Base-by-base conservation (phyloP, 140 eudicot species). In the Artemisia princeps region DNA sequence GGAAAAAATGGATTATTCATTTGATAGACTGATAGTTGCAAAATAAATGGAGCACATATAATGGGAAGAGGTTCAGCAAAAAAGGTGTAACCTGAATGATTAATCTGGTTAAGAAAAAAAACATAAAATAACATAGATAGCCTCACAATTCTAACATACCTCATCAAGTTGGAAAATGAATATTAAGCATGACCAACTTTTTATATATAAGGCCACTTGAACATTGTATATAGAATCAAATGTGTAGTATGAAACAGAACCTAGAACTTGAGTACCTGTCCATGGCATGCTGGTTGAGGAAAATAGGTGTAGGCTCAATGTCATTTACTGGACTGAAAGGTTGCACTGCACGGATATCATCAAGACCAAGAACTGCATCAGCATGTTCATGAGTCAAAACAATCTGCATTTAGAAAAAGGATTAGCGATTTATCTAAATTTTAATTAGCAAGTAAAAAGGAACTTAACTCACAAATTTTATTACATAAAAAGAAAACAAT, bases 321-420 rank as follows among this genome's bases (percentile, higher is more conserved):
- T 83, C 95, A 66, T 88, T 84, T 64, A 81, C 75, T 56, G 89
- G 80, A 72, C 96, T 85, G 70, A 15, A 84, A 58, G 89, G 90
- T 68, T 88, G 95, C 77, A 92, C 95, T 55, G 74, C 67, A 63
- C 87, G 95, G 71, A 92, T 74, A 74, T 92, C 98, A 78, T 88
- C 95, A 69, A 92, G 82, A 80, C 96, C 98, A 56, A 85, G 95
- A 76, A 86, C 86, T 4, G 96, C 96, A 84, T 92, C 98, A 60
- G 98, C 98, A 78, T 92, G 98, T 65, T 92, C 98, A 84, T 92
- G 98, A 40, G 98, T 88, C 80, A 92, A 73, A 73, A 92, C 56
- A 69, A 92, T 81, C 98, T 92, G 94, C 73, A 76, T 44, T 61
- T 51, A 26, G 58, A 12, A 15, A 19, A 60, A 66, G 55, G 70